phyloP scores from a whole-genome alignment of 495 filamentous ascomycete genomes.

The Penicillium fimorum region DNA sequence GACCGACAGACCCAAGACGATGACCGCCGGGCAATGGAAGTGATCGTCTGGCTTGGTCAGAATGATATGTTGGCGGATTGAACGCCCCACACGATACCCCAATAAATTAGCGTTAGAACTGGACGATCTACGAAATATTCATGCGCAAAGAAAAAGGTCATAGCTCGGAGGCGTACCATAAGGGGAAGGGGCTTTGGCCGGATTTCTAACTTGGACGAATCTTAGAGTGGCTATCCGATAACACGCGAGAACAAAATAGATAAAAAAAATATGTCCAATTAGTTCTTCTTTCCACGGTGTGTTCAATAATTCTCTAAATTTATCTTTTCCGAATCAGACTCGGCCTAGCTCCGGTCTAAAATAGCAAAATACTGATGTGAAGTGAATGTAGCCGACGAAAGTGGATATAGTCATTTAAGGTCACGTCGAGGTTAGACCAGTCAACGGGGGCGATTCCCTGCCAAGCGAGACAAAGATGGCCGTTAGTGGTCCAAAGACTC shows the following conservation, averaged over 20 bases:
- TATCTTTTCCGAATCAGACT: background rate
- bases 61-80: conserved; percentile 30
- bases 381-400: conserved; percentile 6
- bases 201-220: conserved; percentile 3
- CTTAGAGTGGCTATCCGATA: conserved; percentile 4
- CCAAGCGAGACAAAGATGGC: conserved; percentile 10
- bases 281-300: background rate
- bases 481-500: conserved; percentile 10
- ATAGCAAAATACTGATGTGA: background rate
- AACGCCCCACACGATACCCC: conserved; percentile 10
- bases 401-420: conserved; percentile 5
- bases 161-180: conserved; percentile 1
- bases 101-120: conserved; percentile 2
- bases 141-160: conserved; percentile 2
- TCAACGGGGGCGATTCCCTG: conserved; percentile 2
- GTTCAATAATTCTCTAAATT: conserved; percentile 1
- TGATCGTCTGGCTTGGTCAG: conserved; percentile 45
- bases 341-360: background rate
- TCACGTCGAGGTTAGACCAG: conserved; percentile 1
- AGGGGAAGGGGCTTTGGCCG: conserved; percentile 7
- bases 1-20: conserved; percentile 48
- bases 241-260: background rate
- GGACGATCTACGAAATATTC: background rate
- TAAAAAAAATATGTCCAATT: background rate
- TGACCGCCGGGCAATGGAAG: conserved; percentile 43